These are phyloP conservation scores for Hyphodiscus sp. DNA, from an alignment of 2,329 filamentous ascomycete genomes.

Conservation along the genomic window DNA sequence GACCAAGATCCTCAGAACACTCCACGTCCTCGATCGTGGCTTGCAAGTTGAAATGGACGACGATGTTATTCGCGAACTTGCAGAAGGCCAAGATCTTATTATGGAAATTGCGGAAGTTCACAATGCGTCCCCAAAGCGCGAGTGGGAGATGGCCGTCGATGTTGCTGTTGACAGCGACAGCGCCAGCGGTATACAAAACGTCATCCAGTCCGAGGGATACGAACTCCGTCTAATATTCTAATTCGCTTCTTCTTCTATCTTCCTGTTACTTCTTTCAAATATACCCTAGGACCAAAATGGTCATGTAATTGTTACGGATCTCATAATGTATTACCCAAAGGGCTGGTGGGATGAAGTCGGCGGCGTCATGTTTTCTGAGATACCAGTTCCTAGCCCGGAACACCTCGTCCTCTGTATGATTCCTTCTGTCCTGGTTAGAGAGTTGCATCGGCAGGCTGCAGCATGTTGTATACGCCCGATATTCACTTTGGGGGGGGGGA, in stretches of 20 bases:
- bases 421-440: slow-evolving; percentile 12
- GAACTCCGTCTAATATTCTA: slow-evolving; percentile 31
- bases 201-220: slow-evolving; percentile 25
- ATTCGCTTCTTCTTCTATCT: slow-evolving; percentile 15
- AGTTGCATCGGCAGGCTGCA: slow-evolving; percentile 9
- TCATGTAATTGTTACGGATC: slow-evolving; percentile 27
- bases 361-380: slow-evolving; percentile 24
- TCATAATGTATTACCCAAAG: slow-evolving; percentile 12
- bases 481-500: neutral
- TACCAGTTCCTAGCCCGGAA: slow-evolving; percentile 24
- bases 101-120: slow-evolving; percentile 48
- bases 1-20: slow-evolving; percentile 59
- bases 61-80: slow-evolving; percentile 74
- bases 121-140: slow-evolving; percentile 39
- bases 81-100: slow-evolving; percentile 89
- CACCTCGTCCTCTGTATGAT: slow-evolving; percentile 12
- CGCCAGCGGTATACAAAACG: slow-evolving; percentile 17
- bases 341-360: slow-evolving; percentile 10
- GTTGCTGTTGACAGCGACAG: slow-evolving; percentile 25
- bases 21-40: slow-evolving; percentile 68
- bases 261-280: slow-evolving; percentile 10
- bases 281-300: slow-evolving; percentile 22
- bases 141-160: slow-evolving; percentile 59
- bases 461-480: slow-evolving; percentile 4
- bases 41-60: slow-evolving; percentile 85